phyloP scores from a whole-genome alignment of 2,329 filamentous ascomycete species.

The Claviceps cyperi region DNA sequence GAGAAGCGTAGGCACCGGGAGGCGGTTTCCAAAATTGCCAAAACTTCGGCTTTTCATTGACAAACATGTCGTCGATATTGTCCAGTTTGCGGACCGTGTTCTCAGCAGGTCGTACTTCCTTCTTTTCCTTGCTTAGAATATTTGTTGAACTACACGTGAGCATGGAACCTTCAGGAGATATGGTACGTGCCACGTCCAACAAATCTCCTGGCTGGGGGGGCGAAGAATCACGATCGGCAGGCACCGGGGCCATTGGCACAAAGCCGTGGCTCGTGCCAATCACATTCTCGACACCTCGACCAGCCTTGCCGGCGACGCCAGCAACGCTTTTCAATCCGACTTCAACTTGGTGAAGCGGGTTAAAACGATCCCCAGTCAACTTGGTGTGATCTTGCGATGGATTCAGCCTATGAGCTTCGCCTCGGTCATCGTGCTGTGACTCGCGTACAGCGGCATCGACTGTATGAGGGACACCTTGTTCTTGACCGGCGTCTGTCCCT shows the following conservation, averaged over 20 bases:
- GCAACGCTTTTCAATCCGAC: conserved; percentile 33
- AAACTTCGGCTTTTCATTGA: conserved; percentile 32
- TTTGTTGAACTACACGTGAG: conserved; percentile 25
- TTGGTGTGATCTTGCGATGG: conserved; percentile 4
- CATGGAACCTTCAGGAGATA: conserved; percentile 23
- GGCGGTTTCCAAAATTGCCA: conserved; percentile 54
- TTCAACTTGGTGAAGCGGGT: conserved; percentile 31
- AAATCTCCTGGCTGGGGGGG: conserved; percentile 13
- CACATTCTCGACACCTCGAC: conserved; percentile 34
- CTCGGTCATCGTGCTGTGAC: conserved; percentile 11
- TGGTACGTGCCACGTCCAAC: conserved; percentile 19
- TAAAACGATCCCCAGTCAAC: conserved; percentile 7
- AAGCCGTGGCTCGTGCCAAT: conserved; percentile 44
- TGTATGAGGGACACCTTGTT: conserved; percentile 38
- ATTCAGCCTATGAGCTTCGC: neutral
- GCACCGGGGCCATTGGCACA: conserved; percentile 14
- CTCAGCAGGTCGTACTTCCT: conserved; percentile 11
- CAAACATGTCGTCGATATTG: conserved; percentile 35
- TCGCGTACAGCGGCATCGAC: conserved; percentile 32
- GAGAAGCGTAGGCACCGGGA: conserved; percentile 44
- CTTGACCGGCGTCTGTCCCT: conserved; percentile 37
- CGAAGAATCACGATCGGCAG: conserved; percentile 7
- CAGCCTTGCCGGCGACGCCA: conserved; percentile 27
- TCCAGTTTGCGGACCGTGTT: conserved; percentile 39
- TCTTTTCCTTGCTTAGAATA: conserved; percentile 6